These are phyloP conservation scores for Fraxinus paxiana DNA, from an alignment of 305 asterid species.

Conservation along the genomic window DNA sequence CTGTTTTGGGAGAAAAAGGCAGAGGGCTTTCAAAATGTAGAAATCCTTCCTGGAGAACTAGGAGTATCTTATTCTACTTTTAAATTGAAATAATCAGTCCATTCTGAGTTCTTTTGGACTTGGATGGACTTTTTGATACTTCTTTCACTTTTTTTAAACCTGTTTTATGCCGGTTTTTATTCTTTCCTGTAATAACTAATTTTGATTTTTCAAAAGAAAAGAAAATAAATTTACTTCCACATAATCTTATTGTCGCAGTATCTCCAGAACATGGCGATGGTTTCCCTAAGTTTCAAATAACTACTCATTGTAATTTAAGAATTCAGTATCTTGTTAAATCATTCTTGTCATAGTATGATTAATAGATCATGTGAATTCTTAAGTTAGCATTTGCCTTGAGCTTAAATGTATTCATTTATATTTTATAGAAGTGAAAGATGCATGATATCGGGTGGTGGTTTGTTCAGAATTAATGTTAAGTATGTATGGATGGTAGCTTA, in stretches of 20 bases:
- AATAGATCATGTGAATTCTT: background rate
- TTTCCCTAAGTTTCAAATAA: background rate
- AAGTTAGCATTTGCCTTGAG: background rate
- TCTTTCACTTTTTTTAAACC: background rate
- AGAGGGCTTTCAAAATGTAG: background rate
- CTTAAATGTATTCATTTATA: background rate
- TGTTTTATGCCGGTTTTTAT: background rate
- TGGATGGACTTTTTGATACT: background rate
- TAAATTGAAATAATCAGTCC: background rate
- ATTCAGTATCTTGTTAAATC: background rate
- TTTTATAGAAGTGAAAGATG: background rate
- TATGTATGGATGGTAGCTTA: background rate
- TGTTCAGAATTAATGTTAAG: background rate
- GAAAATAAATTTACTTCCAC: background rate
- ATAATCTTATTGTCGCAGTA: background rate
- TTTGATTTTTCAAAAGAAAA: background rate
- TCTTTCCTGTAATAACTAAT: background rate
- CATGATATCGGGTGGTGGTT: background rate
- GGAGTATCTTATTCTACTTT: background rate
- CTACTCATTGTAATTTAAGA: background rate
- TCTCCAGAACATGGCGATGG: background rate
- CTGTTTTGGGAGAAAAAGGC: background rate
- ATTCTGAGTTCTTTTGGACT: background rate
- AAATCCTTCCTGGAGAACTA: background rate
- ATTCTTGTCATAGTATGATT: background rate